Evolutionary conservation across 495 filamentous ascomycete species (phyloP), one percentile per base, ranked within the genome.

Genomic region (Symbiotaphrina buchneri): DNA sequence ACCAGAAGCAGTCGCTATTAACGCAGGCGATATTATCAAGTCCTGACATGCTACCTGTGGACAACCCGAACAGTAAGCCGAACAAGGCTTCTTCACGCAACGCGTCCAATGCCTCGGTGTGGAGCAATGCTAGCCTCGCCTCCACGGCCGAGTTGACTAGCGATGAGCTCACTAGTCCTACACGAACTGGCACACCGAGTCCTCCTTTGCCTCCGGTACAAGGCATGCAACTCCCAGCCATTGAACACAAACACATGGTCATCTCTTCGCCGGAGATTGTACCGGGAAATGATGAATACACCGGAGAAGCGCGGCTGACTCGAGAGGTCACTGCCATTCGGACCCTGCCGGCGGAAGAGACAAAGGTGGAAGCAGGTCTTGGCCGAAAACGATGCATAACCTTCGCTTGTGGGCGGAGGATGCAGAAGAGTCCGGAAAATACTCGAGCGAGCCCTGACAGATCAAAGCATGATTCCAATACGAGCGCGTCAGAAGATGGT

Each of bases 131-230:
- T 38, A 90, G 79, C 53, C 58, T 68, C 32, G 55, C 76, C 28
- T 92, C 84, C 10, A 83, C 78, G 2, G 72, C 71, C 16, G 84
- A 92, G 38, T 56, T 92, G 32, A 93, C 81, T 18, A 92, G 82
- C 50, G 87, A 92, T 44, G 87, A 75, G 23, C 52, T 81, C 24
- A 92, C 83, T n/a, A 90, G 82, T 40, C 82, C 87, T 26, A 70
- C 81, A n/a, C 58, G 82, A 15, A 76, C 80, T 30, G 79, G 65
- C 45, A 80, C 82, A 8, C 80, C 85, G 5, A 97, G 87, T 45
- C 87, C 87, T 6, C 82, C 79, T 17, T 49, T 68, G 4, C 67
- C 71, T 0, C 30, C 46, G 2, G 34, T 42, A 4, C 32, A 16
- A 18, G 18, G 13, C 29, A 21, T 24, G 14, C 21, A 29, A 11